Base-by-base conservation (phyloP, 2,329 filamentous ascomycete genomes). In the Fusarium hostae region DNA sequence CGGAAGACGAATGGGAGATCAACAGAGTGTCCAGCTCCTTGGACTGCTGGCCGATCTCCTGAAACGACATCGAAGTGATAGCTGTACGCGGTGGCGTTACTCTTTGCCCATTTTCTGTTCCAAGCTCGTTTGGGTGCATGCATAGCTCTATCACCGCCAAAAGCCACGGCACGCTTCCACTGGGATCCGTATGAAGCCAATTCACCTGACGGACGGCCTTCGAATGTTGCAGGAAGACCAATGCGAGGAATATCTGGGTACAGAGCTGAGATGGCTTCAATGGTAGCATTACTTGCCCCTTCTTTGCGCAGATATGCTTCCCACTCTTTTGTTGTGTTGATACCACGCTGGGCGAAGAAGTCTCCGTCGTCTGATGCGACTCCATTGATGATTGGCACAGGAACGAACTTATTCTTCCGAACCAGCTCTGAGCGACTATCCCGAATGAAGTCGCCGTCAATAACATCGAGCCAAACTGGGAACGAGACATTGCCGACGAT, bases 31-130 rank as follows among this genome's bases (percentile, higher is more conserved):
- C 69, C 69, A 3, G 64, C 68, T 20, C 68, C 69, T 39, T 72
- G 69, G 4, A 48, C 43, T 13, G 59, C 41, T 4, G 18, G 41
- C 0, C 69, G 59, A 45, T 72, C 69, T 16, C 64, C 68, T 4
- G 64, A 69, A 4, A 72, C 64, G 8, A 72, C 64, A 1, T 66
- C 64, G 13, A 72, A 72, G 24, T 61, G 64, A 22, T 72, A 72
- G 9, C 69, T 72, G 10, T 72, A 72, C 0, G 68, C 64, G 0
- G 64, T 60, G 2, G 59, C 44, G 10, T 72, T 72, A 0, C 43
- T 24, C 4, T 48, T 16, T 0, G 68, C 47, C 69, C 69, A 72
- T 6, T 32, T 66, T 7, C 54, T 69, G 0, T 61, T 68, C 69
- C 68, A 72, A 1, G 56, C 64, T 56, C 68, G 10, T 37, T 50